These are phyloP conservation scores for Cryptosporidium xiaoi DNA, from an alignment of 169 alveolate species.

Conservation along the genomic window DNA sequence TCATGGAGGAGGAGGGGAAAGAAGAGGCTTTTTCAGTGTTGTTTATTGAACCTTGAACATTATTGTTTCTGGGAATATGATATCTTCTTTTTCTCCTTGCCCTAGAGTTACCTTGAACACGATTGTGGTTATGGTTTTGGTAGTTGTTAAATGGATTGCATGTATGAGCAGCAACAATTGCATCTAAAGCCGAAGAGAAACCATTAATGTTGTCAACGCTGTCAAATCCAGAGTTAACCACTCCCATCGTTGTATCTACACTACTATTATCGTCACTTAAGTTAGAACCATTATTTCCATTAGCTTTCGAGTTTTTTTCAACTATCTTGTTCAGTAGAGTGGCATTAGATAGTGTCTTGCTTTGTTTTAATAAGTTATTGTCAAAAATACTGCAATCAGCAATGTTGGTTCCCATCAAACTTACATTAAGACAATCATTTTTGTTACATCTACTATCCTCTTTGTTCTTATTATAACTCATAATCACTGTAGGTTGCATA, in stretches of 20 bases:
- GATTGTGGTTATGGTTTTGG: slow-evolving; percentile 1
- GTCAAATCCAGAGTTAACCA: slow-evolving; percentile 53
- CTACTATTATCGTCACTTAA: slow-evolving; percentile 66
- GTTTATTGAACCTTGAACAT: background rate
- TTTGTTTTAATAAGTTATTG: no score
- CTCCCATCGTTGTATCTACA: slow-evolving; percentile 68
- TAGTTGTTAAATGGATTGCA: slow-evolving; percentile 40
- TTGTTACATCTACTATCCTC: no score
- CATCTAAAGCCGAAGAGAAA: slow-evolving; percentile 50
- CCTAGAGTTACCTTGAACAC: slow-evolving; percentile 2
- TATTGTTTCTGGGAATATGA: background rate
- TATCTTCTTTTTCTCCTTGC: slow-evolving; percentile 54
- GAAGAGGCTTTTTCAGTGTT: no score
- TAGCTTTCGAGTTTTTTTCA: background rate
- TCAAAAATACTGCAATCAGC: no score
- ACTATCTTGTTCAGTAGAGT: background rate
- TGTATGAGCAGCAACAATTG: slow-evolving; percentile 64
- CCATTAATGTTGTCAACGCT: slow-evolving; percentile 8
- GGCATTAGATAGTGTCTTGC: background rate
- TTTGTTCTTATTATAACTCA: no score
- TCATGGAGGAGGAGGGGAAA: no score
- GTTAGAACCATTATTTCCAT: background rate
- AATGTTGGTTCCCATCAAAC: no score
- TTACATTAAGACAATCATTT: no score
- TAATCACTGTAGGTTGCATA: no score